A percentile compares a stretch with the other conserved stretches of the same genome.
phyloP scores from a whole-genome alignment of 352 stramenopile genomes.

The Blastocystis sp. region DNA sequence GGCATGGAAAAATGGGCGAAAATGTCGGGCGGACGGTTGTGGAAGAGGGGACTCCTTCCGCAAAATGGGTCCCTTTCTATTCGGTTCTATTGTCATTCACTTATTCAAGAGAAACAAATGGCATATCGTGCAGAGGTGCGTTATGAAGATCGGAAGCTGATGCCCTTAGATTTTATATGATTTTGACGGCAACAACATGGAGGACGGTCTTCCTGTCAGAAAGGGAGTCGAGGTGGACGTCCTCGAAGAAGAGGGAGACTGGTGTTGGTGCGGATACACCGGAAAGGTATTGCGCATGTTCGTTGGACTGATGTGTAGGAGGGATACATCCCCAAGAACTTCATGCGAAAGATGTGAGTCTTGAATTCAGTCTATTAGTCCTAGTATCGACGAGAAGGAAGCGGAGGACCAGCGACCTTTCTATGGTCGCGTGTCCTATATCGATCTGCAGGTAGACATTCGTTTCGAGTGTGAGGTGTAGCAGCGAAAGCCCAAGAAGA shows the following conservation, averaged over 20 bases:
- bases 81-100: neutral
- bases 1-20: neutral
- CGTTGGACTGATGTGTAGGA: neutral
- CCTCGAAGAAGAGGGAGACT: conserved; percentile 12
- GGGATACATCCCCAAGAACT: conserved; percentile 7
- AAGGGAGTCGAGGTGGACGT: conserved; percentile 18
- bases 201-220: conserved; percentile 26
- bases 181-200: conserved; percentile 53
- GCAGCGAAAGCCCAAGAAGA: conserved; percentile 17
- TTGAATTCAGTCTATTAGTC: neutral
- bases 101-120: neutral
- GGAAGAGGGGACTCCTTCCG: neutral
- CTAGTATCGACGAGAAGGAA: neutral
- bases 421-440: conserved; percentile 28
- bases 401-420: neutral
- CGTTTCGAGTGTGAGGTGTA: neutral
- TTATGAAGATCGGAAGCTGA: neutral
- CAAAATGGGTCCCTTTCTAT: neutral
- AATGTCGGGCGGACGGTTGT: neutral
- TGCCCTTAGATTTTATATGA: conserved; percentile 30
- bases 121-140: neutral
- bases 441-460: conserved; percentile 28
- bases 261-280: conserved; percentile 26
- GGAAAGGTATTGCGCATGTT: neutral
- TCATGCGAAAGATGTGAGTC: neutral